These are phyloP conservation scores for Boletus sp. DNA, from an alignment of 768 basidiomycete genomes.

Conservation along the genomic window DNA sequence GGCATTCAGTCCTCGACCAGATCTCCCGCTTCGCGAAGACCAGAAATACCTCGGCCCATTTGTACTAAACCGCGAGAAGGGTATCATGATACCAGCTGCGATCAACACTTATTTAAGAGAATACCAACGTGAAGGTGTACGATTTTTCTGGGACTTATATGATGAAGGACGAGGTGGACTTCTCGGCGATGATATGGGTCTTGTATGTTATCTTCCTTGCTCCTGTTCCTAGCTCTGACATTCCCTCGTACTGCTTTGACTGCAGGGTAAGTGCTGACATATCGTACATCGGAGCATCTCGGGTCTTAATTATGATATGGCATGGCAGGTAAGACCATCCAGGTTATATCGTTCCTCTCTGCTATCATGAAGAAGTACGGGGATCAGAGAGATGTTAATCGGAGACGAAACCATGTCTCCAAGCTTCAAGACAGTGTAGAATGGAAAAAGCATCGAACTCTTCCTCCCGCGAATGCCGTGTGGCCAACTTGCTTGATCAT, in stretches of 20 bases:
- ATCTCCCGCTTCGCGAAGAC: constrained; percentile 46
- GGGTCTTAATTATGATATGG: constrained; percentile 5
- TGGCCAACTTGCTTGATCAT: constrained; percentile 90
- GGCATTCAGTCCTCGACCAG: constrained; percentile 50
- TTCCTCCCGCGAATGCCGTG: constrained; percentile 66
- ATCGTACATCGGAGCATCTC: not conserved
- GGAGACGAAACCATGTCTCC: constrained; percentile 68
- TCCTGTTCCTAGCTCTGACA: not conserved
- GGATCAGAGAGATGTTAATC: constrained; percentile 55
- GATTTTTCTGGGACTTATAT: constrained; percentile 79
- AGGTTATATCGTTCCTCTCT: constrained; percentile 84
- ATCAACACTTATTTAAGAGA: constrained; percentile 87
- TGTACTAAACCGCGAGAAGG: constrained; percentile 46
- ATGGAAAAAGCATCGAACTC: constrained; percentile 50
- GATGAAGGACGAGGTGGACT: constrained; percentile 68
- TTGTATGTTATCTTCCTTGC: constrained; percentile 39
- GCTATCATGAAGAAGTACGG: constrained; percentile 90
- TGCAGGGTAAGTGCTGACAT: constrained; percentile 25
- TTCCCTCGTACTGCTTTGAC: not conserved
- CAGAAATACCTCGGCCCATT: constrained; percentile 47
- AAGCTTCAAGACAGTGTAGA: constrained; percentile 55
- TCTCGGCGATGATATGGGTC: constrained; percentile 96
- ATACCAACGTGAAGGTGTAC: constrained; percentile 86
- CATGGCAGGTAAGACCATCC: constrained; percentile 83
- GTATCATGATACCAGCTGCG: constrained; percentile 56